Conservation (phyloP, 805 yeast genomes). For the Saccharomycopsis malanga region DNA sequence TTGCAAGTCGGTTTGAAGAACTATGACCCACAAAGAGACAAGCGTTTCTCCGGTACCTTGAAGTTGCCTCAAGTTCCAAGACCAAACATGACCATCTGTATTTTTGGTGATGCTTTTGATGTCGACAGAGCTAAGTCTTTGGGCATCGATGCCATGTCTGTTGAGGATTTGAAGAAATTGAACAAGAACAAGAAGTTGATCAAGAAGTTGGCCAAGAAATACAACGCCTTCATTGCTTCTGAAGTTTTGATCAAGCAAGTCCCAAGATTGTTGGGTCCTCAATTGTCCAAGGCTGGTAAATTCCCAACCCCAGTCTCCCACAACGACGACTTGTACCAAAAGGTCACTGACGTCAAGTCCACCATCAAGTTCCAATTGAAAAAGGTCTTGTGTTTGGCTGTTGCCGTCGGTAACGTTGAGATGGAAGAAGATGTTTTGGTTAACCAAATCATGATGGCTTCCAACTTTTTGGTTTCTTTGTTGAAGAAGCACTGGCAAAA, state of each 20-base stretch:
- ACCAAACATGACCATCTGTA: constrained; percentile 99
- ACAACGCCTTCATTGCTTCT: constrained; percentile 99
- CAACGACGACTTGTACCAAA: constrained; percentile 93
- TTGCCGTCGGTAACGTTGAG: constrained; percentile 99
- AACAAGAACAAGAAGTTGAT: constrained; percentile 99
- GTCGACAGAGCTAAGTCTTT: constrained; percentile 99
- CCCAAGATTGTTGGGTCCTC: constrained; percentile 99
- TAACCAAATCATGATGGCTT: constrained; percentile 97
- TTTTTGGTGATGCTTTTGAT: constrained; percentile 99
- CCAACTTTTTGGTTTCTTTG: constrained; percentile 94
- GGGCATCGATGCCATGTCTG: constrained; percentile 99
- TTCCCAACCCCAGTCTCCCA: constrained; percentile 99
- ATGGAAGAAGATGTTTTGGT: constrained; percentile 96
- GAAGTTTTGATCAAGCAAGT: constrained; percentile 99
- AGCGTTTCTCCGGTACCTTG: constrained; percentile 99
- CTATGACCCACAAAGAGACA: constrained; percentile 99
- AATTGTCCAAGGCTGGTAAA: constrained; percentile 99
- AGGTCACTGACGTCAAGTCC: constrained; percentile 96
- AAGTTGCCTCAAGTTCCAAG: constrained; percentile 98
- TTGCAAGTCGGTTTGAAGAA: constrained; percentile 99
- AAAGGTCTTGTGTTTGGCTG: constrained; percentile 99
- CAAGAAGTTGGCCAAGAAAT: constrained; percentile 99
- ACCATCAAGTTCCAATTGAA: constrained; percentile 99
- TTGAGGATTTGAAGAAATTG: constrained; percentile 98
- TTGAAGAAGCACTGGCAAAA: constrained; percentile 99